A percentile compares a stretch with the other conserved stretches of the same genome.
These are phyloP conservation scores for Candida verbasci DNA, from an alignment of 805 yeast genomes.

Conservation along the genomic window DNA sequence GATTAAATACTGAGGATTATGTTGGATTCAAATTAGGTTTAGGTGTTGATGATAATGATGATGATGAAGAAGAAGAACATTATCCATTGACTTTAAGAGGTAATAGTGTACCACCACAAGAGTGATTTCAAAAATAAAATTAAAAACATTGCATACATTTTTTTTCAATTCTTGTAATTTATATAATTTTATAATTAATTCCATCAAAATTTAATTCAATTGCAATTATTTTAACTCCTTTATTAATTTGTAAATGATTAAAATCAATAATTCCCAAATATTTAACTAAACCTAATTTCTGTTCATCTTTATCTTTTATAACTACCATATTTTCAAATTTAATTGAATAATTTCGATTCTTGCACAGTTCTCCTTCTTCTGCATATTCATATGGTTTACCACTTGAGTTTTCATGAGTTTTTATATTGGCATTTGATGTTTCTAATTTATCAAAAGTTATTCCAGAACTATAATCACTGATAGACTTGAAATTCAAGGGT, in stretches of 20 bases:
- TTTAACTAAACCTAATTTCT: conserved; percentile 14
- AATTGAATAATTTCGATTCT: conserved; percentile 19
- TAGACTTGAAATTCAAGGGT: conserved; percentile 18
- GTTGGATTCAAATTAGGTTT: conserved; percentile 49
- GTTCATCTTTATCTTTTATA: conserved; percentile 16
- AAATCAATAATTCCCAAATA: conserved; percentile 29
- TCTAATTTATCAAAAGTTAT: conserved; percentile 22
- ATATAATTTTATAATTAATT: conserved; percentile 5
- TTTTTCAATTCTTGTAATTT: neutral
- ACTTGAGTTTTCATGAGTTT: conserved; percentile 22
- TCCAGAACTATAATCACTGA: conserved; percentile 13
- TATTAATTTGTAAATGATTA: conserved; percentile 25
- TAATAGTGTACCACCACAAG: conserved; percentile 13
- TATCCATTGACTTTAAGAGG: conserved; percentile 51
- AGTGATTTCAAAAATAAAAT: neutral
- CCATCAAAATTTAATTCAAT: conserved; percentile 14
- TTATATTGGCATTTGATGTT: conserved; percentile 14
- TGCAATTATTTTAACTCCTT: conserved; percentile 25
- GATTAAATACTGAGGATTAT: conserved; percentile 71
- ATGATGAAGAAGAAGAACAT: conserved; percentile 29
- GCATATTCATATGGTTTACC: conserved; percentile 24
- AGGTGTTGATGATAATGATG: conserved; percentile 41
- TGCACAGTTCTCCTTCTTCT: conserved; percentile 5
- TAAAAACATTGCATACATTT: neutral
- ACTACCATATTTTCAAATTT: conserved; percentile 21